Percentiles rank a stretch among this genome's conserved stretches.
Conservation (phyloP, 75 land plant species). For the Sequoia sempervirens region DNA sequence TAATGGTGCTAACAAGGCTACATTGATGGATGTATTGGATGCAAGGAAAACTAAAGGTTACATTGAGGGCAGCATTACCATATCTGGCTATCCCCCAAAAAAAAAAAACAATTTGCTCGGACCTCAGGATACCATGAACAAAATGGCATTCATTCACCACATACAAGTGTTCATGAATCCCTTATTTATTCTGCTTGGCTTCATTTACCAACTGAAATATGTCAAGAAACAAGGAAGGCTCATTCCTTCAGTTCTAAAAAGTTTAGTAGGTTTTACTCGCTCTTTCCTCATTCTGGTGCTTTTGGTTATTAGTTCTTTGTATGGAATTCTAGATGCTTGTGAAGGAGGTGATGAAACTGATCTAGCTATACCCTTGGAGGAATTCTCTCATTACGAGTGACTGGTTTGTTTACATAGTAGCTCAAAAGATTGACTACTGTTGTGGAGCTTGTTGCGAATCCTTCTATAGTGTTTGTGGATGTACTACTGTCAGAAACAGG, state of each 20-base stretch:
- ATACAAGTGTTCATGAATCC: slow-evolving; percentile 7
- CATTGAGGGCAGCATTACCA: slow-evolving; percentile 29
- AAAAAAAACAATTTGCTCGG: slow-evolving; percentile 12
- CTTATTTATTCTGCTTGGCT: slow-evolving; percentile 16
- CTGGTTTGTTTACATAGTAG: slow-evolving; percentile 16
- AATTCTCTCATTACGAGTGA: slow-evolving; percentile 13
- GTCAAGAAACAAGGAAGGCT: slow-evolving; percentile 3
- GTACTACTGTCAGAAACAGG: too few species aligned
- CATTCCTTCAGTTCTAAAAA: background rate
- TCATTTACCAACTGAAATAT: slow-evolving; percentile 7
- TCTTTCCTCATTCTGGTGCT: background rate
- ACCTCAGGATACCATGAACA: slow-evolving; percentile 19
- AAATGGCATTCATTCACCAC: slow-evolving; percentile 19
- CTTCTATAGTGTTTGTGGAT: slow-evolving; percentile 16
- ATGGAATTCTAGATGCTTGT: slow-evolving; percentile 14
- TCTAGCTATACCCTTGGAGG: slow-evolving; percentile 7
- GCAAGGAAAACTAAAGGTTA: slow-evolving; percentile 10
- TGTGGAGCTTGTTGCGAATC: slow-evolving; percentile 18
- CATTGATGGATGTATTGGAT: slow-evolving; percentile 4
- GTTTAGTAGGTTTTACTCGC: background rate
- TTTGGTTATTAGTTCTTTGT: background rate
- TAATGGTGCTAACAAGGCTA: slow-evolving; percentile 12
- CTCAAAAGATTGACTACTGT: slow-evolving; percentile 15
- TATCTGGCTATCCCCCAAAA: slow-evolving; percentile 20
- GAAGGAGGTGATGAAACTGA: slow-evolving; percentile 14